Evolutionary conservation across 2,329 filamentous ascomycete genomes (phyloP).

Genomic region (Fusarium circinatum): DNA sequence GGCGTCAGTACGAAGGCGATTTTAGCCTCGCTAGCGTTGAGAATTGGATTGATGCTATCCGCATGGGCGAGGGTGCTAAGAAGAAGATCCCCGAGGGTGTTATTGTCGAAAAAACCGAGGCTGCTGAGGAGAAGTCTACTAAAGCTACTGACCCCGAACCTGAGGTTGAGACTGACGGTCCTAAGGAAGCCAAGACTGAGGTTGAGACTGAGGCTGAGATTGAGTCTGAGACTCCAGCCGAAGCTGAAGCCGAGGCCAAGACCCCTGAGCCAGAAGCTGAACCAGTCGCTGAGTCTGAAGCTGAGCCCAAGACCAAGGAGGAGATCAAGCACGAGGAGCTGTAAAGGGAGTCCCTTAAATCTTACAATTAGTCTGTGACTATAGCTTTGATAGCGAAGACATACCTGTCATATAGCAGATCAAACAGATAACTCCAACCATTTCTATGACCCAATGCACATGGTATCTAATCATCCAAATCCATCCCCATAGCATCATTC

Average conservation of each 20-base stretch:
- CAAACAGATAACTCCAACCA: constrained; percentile 38
- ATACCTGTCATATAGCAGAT: constrained; percentile 37
- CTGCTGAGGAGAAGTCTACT: constrained; percentile 16
- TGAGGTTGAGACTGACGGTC: constrained; percentile 38
- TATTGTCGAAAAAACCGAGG: constrained; percentile 52
- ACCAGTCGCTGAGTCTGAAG: constrained; percentile 32
- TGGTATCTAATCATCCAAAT: constrained; percentile 55
- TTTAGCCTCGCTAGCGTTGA: constrained; percentile 74
- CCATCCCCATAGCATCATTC: constrained; percentile 61
- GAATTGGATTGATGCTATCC: constrained; percentile 89
- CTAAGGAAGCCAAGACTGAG: constrained; percentile 39
- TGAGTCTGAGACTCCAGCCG: constrained; percentile 21
- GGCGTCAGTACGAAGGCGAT: constrained; percentile 74
- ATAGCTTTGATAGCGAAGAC: constrained; percentile 21
- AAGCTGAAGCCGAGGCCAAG: constrained; percentile 25
- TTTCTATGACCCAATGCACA: constrained; percentile 17
- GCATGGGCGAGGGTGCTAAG: constrained; percentile 87
- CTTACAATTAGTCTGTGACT: constrained; percentile 38
- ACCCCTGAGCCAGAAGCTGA: constrained; percentile 37
- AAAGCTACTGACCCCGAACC: constrained; percentile 43
- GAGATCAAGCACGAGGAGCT: constrained; percentile 60
- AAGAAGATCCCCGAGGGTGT: constrained; percentile 75
- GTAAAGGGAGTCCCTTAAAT: constrained; percentile 44
- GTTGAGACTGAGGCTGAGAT: constrained; percentile 35
- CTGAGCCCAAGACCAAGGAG: constrained; percentile 45